Evolutionary conservation across 805 yeast genomes (phyloP).

Genomic region (Yamadazyma kitorensis): DNA sequence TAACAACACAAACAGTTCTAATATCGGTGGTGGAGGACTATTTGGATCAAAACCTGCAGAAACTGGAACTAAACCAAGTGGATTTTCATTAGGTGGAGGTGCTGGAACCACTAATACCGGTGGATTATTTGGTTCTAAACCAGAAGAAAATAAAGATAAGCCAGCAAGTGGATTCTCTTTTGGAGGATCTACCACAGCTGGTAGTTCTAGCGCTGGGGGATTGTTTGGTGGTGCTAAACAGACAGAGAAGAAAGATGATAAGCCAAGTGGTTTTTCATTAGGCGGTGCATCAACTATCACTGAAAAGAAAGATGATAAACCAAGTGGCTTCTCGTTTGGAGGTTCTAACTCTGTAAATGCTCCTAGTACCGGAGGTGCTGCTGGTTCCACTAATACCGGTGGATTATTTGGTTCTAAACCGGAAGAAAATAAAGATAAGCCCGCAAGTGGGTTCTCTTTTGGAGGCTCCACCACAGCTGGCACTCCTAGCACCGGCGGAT

Average conservation of each 20-base stretch:
- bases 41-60: conserved; percentile 8
- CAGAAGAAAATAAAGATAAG: conserved; percentile 18
- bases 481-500: conserved; percentile 8
- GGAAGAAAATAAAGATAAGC: conserved; percentile 13
- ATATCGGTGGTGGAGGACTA: too few species aligned
- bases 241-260: conserved; percentile 11
- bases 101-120: conserved; percentile 11
- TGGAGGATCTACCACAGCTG: conserved; percentile 1
- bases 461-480: conserved; percentile 16
- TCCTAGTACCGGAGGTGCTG: neutral
- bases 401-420: conserved; percentile 10
- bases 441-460: conserved; percentile 12
- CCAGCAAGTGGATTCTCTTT: too few species aligned
- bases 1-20: too few species aligned
- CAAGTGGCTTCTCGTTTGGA: conserved; percentile 22
- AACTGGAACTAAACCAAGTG: conserved; percentile 4
- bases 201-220: conserved; percentile 8
- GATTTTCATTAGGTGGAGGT: conserved; percentile 6
- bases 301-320: conserved; percentile 5
- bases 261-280: conserved; percentile 14
- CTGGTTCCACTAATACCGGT: conserved; percentile 5
- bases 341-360: conserved; percentile 8
- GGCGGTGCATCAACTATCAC: too few species aligned
- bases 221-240: conserved; percentile 11
- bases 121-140: conserved; percentile 16